Base-by-base conservation (phyloP, 371 early-diverging fungal species). In the Mortierella sp. region DNA sequence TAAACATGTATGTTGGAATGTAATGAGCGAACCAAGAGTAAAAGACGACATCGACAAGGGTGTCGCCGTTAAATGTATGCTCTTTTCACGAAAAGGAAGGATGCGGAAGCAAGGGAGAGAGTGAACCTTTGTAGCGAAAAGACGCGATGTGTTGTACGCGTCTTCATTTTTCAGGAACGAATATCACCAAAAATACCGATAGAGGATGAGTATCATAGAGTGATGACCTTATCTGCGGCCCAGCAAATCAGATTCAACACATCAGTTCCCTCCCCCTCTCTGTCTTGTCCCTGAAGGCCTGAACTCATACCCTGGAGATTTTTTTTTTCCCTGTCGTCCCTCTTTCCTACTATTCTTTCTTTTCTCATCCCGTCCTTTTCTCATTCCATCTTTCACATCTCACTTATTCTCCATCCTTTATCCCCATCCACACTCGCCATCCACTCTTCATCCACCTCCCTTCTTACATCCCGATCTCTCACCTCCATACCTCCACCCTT, bases 161-260 rank as follows among this genome's bases (percentile, higher is more conserved):
- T n/a, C 27, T 27, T 56, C 5, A 16, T 35, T 32, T 16, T 60
- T 16, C 56, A 58, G 58, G 58, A 27, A 58, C 58, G 16, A 35
- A 16, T 4, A 29, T 49, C 18, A 18, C 18, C 49, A 16, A 49
- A 49, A 46, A 49, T 18, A 49, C 16, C 49, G 58, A 27, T 1
- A 2, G 56, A 16, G 16, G 35, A 29, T 60, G 29, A 10, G 32
- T 60, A 35, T 4, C 60, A 60, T 35, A 29, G 3, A 32, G 16
- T 60, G 63, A 35, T 60, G 35, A 60, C 63, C 11, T 60, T 60
- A 60, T 60, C 63, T 60, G 63, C 63, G 29, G 35, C 63, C 63
- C 63, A 60, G 63, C 63, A 60, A 60, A 60, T 60, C 35, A 60
- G 35, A 60, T 12, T 29, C 63, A 35, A 60, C n/a, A 27, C 58